Conservation (phyloP, 1,284 basidiomycete genomes). For the Vanrija pseudolonga region DNA sequence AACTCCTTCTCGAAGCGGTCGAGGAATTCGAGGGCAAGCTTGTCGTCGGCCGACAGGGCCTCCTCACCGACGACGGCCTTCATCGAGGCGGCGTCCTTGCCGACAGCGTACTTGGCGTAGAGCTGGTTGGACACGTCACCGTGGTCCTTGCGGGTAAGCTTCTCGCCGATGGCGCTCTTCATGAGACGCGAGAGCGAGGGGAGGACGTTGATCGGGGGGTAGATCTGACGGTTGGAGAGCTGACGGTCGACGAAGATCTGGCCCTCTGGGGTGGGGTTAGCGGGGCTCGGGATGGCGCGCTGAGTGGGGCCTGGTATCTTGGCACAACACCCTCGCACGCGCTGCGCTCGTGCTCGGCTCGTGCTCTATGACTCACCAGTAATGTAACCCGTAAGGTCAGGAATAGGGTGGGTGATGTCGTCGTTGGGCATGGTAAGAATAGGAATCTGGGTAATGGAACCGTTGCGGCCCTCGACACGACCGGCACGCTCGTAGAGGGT, state of each 20-base stretch:
- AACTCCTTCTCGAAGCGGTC: slow-evolving; percentile 94
- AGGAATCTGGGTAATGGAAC: slow-evolving; percentile 99
- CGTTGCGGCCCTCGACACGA: slow-evolving; percentile 94
- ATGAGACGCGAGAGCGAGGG: slow-evolving; percentile 98
- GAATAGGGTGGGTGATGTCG: slow-evolving; percentile 99
- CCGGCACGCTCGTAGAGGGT: slow-evolving; percentile 99
- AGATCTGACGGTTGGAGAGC: slow-evolving; percentile 72
- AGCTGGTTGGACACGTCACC: slow-evolving; percentile 98
- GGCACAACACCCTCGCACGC: no score
- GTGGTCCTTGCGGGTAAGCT: slow-evolving; percentile 96
- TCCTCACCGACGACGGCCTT: slow-evolving; percentile 99
- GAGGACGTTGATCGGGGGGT: slow-evolving; percentile 98
- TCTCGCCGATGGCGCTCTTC: slow-evolving; percentile 99
- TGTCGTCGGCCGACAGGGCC: slow-evolving; percentile 65
- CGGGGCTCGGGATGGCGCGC: not conserved
- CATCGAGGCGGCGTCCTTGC: slow-evolving; percentile 96
- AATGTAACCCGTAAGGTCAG: slow-evolving; percentile 99
- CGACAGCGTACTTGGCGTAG: slow-evolving; percentile 97
- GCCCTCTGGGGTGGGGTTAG: slow-evolving; percentile 57
- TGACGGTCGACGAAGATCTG: slow-evolving; percentile 96
- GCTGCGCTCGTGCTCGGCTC: slow-evolving; percentile 10
- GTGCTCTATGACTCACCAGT: slow-evolving; percentile 53
- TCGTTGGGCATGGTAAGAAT: slow-evolving; percentile 99
- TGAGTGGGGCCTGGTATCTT: no score
- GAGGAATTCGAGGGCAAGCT: slow-evolving; percentile 75